Percentiles rank a stretch among this genome's conserved stretches.
Conservation (phyloP, 306 rosid species). For the Trifolium dubium region DNA sequence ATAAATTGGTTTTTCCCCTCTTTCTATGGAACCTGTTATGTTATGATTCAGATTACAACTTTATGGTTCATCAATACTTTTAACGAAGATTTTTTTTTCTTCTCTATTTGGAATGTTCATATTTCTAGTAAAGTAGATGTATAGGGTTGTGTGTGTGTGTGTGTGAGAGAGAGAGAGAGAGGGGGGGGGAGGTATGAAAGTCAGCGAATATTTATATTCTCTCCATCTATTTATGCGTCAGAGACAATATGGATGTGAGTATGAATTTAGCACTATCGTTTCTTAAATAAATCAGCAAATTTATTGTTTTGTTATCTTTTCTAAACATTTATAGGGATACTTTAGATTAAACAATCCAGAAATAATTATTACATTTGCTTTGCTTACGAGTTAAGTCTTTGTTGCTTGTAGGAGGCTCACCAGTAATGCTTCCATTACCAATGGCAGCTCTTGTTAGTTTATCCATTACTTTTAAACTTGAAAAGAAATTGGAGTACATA, state of each 20-base stretch:
- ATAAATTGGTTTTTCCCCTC: conserved; percentile 8
- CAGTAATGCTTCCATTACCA: conserved; percentile 72
- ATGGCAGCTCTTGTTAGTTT: conserved; percentile 87
- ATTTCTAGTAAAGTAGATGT: background rate
- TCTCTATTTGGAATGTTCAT: background rate
- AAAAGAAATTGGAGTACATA: conserved; percentile 63
- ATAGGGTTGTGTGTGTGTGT: background rate
- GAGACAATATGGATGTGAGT: conserved; percentile 9
- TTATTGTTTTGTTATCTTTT: conserved; percentile 25
- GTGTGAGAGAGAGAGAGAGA: background rate
- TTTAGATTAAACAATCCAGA: conserved; percentile 33
- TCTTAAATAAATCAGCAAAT: conserved; percentile 16
- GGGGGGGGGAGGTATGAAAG: background rate
- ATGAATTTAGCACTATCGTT: conserved; percentile 27
- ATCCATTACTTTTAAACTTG: conserved; percentile 84
- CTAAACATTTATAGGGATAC: conserved; percentile 17
- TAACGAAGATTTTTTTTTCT: background rate
- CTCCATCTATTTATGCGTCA: background rate
- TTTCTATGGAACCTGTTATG: conserved; percentile 26
- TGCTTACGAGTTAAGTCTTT: conserved; percentile 35
- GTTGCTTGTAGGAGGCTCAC: conserved; percentile 56
- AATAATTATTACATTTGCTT: conserved; percentile 35
- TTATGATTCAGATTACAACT: conserved; percentile 24
- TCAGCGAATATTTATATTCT: background rate
- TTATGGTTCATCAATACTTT: conserved; percentile 27